phyloP scores from a whole-genome alignment of 2,329 filamentous ascomycete genomes.

The Mycosphaerelloides madeirae region DNA sequence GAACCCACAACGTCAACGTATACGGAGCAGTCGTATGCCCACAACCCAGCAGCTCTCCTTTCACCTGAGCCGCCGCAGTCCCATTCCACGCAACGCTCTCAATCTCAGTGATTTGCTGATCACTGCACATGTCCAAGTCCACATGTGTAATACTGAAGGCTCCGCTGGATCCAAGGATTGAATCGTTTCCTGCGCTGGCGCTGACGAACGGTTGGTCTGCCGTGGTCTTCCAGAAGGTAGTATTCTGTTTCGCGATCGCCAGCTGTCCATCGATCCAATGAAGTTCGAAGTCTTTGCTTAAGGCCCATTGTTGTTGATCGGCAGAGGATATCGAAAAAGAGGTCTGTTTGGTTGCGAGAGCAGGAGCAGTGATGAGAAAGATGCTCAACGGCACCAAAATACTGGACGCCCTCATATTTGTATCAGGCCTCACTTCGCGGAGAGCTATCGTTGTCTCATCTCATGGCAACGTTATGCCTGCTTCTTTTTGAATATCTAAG shows the following conservation, averaged over 20 bases:
- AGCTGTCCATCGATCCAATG: conserved; percentile 8
- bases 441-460: too few relatives aligned
- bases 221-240: conserved; percentile 20
- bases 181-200: conserved; percentile 25
- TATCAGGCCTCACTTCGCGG: too few relatives aligned
- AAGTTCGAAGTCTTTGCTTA: conserved; percentile 15
- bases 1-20: conserved; percentile 22
- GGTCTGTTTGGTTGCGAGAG: too few relatives aligned
- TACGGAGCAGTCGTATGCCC: conserved; percentile 18
- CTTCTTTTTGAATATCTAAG: too few relatives aligned
- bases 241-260: conserved; percentile 14
- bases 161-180: conserved; percentile 19
- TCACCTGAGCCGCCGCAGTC: conserved; percentile 18
- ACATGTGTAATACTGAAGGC: conserved; percentile 26
- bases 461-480: too few relatives aligned
- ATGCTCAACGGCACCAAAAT: too few relatives aligned
- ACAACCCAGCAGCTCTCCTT: conserved; percentile 19
- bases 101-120: conserved; percentile 20
- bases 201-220: conserved; percentile 22
- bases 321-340: not conserved
- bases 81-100: conserved; percentile 13
- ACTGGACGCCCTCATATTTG: too few relatives aligned
- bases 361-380: too few relatives aligned
- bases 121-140: conserved; percentile 20
- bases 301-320: conserved; percentile 3